Base-by-base conservation (phyloP, 345 rosid species). In the Conringia planisiliqua region DNA sequence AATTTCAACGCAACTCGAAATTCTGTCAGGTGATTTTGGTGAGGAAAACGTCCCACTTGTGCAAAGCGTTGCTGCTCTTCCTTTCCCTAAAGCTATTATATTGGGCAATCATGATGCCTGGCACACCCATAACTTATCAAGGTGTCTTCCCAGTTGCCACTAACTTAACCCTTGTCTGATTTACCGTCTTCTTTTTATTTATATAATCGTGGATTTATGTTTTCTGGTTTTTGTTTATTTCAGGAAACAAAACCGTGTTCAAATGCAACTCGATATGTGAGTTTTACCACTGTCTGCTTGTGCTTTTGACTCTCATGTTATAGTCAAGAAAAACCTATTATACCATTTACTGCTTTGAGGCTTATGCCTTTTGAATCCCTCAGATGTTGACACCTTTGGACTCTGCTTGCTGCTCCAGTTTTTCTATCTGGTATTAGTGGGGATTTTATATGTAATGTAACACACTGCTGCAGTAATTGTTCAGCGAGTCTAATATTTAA, bases 51-150 rank as follows among this genome's bases (percentile, higher is more conserved):
- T 85, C 6, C 80, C 88, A 62, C 82, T 90, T 8, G 97, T 90
- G 42, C 87, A 80, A 62, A 86, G 84, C 48, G 82, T 90, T 59
- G 88, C 93, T 0, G 80, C 74, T 57, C 87, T 90, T 57, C 43
- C 84, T 47, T 84, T 89, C 78, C 82, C 90, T 26, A 90, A 90
- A 84, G 94, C 91, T 69, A 89, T 84, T 60, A 86, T 89, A 60
- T 79, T 89, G 82, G 96, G 97, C 32, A 93, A 93, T 79, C 98
- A 90, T 78, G 98, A 93, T 81, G 80, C 93, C 58, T 89, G 97
- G 98, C 54, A 32, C 74, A 89, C 97, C 12, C 85, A 77, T 13
- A 50, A 85, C 51, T 88, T 89, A n/a, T 80, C 71, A 33, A 76
- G 18, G 75, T 76, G 8, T 36, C 66, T 58, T 66, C 9, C 10